Evolutionary conservation across 1,284 basidiomycete genomes (phyloP), one percentile per base, ranked within the genome.

Genomic region (Abortiporus biennis): DNA sequence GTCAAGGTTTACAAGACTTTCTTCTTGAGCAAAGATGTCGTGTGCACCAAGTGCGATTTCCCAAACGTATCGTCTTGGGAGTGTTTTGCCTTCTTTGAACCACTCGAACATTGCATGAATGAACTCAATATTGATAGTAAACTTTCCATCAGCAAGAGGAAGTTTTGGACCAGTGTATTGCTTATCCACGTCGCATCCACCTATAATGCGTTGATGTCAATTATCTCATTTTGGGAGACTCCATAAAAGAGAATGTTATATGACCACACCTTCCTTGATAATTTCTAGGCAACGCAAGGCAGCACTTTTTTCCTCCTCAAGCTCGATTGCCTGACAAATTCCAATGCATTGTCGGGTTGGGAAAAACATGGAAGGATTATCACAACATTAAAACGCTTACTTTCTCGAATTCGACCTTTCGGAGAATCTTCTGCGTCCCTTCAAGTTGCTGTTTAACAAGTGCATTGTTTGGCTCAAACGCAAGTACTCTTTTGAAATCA

Each of bases 11-110:
- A 96, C 91, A 57, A 99, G 54, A 50, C 81, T 89, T 45, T 85
- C 79, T 60, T 96, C 92, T 52, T 83, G 74, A 22, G 72, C 68
- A 52, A 99, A 82, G 5, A 78, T 67, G 15, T 79, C 75, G 57
- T 90, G 78, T 45, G 90, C 92, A 21, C 91, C 93, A 9, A 99
- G 72, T 21, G 94, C 75, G 54, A 99, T 97, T 67, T 98, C 92
- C 93, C 93, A 98, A 20, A 87, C 92, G 49, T 92, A 86, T 62
- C 92, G 59, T 63, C 83, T 82, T 3, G 92, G 84, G 41, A 98
- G 66, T 20, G 84, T 75, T 62, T 94, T 94, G 19, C 92, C 92
- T 34, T 83, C 77, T 68, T 95, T 96, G 69, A 97, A 98, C 78
- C 82, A 89, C 52, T 85, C 70, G 36, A 98, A 80, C 92, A 98